A percentile compares a stretch with the other conserved stretches of the same genome.
These are phyloP conservation scores for Boechera divaricarpa DNA, from an alignment of 345 rosid species.

Conservation along the genomic window DNA sequence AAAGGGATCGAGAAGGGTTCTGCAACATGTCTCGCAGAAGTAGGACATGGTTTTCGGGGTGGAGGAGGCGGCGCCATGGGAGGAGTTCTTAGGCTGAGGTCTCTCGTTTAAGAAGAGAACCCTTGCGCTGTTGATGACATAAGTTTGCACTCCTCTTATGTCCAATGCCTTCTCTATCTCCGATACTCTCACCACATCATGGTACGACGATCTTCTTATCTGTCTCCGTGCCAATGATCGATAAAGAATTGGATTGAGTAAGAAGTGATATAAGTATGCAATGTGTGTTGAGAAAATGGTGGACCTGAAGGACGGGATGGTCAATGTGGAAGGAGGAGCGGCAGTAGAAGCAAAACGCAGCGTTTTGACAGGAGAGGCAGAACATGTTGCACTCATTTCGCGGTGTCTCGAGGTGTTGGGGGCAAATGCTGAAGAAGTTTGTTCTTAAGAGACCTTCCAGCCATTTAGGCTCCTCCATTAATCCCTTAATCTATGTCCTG, in stretches of 20 bases:
- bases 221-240: constrained; percentile 14
- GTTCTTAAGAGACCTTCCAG: constrained; percentile 68
- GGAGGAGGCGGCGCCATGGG: constrained; percentile 31
- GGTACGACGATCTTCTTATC: constrained; percentile 93
- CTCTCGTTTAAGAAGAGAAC: constrained; percentile 86
- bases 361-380: constrained; percentile 72
- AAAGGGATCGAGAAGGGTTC: constrained; percentile 82
- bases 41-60: constrained; percentile 58
- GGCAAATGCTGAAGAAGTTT: constrained; percentile 67
- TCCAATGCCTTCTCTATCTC: constrained; percentile 80
- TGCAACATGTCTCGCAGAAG: constrained; percentile 76
- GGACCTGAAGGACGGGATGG: constrained; percentile 81
- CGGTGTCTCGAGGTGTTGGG: constrained; percentile 63
- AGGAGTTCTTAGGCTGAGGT: constrained; percentile 53
- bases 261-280: constrained; percentile 12
- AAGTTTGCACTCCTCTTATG: constrained; percentile 85
- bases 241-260: background rate
- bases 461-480: constrained; percentile 82
- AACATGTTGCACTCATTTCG: constrained; percentile 89
- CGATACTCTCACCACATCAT: constrained; percentile 83
- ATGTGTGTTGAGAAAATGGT: constrained; percentile 4
- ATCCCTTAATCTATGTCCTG: constrained; percentile 27
- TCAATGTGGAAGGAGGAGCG: constrained; percentile 79
- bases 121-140: constrained; percentile 87
- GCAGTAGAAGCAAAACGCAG: constrained; percentile 82